Base-by-base conservation (phyloP, 2,329 filamentous ascomycete genomes). In the Aspergillus novofumigatus region DNA sequence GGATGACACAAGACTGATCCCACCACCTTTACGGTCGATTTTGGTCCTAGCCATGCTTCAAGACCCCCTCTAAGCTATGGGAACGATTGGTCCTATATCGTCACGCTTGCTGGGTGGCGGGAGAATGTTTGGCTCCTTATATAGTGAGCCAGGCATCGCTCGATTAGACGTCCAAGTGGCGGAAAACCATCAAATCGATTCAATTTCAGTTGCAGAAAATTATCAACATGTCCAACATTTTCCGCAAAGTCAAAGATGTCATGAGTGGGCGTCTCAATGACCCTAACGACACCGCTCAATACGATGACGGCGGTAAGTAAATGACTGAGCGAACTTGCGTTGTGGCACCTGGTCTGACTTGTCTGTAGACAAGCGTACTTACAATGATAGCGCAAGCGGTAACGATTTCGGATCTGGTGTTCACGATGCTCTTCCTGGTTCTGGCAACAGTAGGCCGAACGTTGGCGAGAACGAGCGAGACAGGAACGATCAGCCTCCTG, bases 161-260 rank as follows among this genome's bases (percentile, higher is more conserved):
- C 14, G 5, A 17, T 35, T 35, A 35, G 32, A 35, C 32, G 14
- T 17, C 32, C 32, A 35, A 35, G 32, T 35, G 32, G 32, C 32
- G 14, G 32, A 6, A 38, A 38, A 38, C 7, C 32, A 17, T 38
- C 32, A 38, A 17, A 38, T 38, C 14, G 14, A 38, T 38, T 38
- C 32, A 17, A 38, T 17, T 17, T 38, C 32, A 38, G 32, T 38
- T 38, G 32, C 14, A 38, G 14, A 38, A 14, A 26, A 50, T 32
- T 9, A 8, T 55, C 72, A 72, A 55, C 58, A 82, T 81, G 79
- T 77, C 77, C 42, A 67, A 67, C 52, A 65, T 79, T 54, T 64
- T 79, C 55, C 72, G 80, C 67, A 81, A 80, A 59, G 73, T 80
- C 54, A 81, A 80, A 67, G 75, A 80, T 44, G 76, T 67, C 60